phyloP scores from a whole-genome alignment of 2,329 filamentous ascomycete genomes.

The Talaromyces piceae region DNA sequence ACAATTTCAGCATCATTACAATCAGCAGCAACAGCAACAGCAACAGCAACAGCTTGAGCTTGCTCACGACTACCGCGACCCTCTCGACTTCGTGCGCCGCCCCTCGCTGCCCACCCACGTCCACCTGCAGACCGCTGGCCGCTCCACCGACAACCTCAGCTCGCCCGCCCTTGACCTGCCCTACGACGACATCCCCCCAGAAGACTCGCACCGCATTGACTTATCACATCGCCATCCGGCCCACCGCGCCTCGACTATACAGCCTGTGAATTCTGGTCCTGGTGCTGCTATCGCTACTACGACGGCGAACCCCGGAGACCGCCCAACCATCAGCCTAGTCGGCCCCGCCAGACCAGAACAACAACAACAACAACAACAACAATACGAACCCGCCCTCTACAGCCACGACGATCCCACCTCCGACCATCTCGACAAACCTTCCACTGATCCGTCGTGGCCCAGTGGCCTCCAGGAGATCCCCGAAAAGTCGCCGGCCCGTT shows the following conservation, averaged over 20 bases:
- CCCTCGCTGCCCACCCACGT: background rate
- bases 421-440: conserved; percentile 16
- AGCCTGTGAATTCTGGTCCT: background rate
- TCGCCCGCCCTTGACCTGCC: background rate
- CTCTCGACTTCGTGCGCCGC: background rate
- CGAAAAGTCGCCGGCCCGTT: conserved; percentile 11
- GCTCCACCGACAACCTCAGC: background rate
- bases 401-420: conserved; percentile 3
- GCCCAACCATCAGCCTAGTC: conserved; percentile 9
- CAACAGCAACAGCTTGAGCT: conserved; percentile 4
- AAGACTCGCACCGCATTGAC: background rate
- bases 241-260: conserved; percentile 1
- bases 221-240: conserved; percentile 10
- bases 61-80: background rate
- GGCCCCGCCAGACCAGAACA: conserved; percentile 10
- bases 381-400: conserved; percentile 13
- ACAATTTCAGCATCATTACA: conserved; percentile 4
- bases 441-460: conserved; percentile 15
- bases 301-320: background rate
- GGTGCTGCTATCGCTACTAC: background rate
- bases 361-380: conserved; percentile 14
- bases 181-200: conserved; percentile 1
- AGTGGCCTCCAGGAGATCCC: conserved; percentile 9
- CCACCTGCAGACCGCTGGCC: background rate
- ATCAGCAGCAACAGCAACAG: background rate